phyloP scores from a whole-genome alignment of 1,284 basidiomycete genomes.

The Fomitopsis schrenkii region DNA sequence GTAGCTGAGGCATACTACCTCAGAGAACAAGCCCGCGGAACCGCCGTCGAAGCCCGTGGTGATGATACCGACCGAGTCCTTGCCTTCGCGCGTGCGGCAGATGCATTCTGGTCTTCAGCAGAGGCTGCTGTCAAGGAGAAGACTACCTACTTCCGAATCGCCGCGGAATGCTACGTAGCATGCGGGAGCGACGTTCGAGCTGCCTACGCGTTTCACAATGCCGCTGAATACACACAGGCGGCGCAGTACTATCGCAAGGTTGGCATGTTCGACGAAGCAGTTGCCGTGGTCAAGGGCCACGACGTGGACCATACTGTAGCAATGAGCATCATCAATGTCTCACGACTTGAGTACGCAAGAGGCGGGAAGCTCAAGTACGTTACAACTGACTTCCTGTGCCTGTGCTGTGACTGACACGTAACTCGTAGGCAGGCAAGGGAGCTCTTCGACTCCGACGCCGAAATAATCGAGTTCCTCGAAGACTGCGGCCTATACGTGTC shows the following conservation, averaged over 20 bases:
- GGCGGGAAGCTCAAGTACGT: slow-evolving; percentile 42
- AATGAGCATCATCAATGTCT: slow-evolving; percentile 41
- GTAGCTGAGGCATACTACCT: slow-evolving; percentile 44
- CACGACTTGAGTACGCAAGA: slow-evolving; percentile 49
- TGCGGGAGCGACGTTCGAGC: slow-evolving; percentile 39
- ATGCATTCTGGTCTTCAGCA: slow-evolving; percentile 44
- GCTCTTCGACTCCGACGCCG: slow-evolving; percentile 50
- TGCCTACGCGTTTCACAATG: slow-evolving; percentile 40
- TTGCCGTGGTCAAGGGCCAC: slow-evolving; percentile 39
- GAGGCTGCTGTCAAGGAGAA: slow-evolving; percentile 26
- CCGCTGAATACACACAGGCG: slow-evolving; percentile 40
- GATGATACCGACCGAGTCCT: slow-evolving; percentile 23
- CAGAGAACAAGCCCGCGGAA: slow-evolving; percentile 35
- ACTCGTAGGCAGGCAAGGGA: slow-evolving; percentile 38
- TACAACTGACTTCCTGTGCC: neutral
- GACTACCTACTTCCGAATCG: slow-evolving; percentile 39
- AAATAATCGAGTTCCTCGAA: slow-evolving; percentile 55
- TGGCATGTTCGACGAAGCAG: slow-evolving; percentile 50
- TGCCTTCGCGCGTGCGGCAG: slow-evolving; percentile 43
- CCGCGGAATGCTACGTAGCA: slow-evolving; percentile 50
- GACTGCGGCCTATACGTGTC: slow-evolving; percentile 51
- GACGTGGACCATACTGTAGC: slow-evolving; percentile 32
- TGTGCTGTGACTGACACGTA: neutral
- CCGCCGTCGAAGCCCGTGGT: slow-evolving; percentile 20
- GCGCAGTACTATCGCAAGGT: slow-evolving; percentile 45